Evolutionary conservation across 768 basidiomycete species (phyloP), one percentile per base, ranked within the genome.

Genomic region (Naganishia kalamii): DNA sequence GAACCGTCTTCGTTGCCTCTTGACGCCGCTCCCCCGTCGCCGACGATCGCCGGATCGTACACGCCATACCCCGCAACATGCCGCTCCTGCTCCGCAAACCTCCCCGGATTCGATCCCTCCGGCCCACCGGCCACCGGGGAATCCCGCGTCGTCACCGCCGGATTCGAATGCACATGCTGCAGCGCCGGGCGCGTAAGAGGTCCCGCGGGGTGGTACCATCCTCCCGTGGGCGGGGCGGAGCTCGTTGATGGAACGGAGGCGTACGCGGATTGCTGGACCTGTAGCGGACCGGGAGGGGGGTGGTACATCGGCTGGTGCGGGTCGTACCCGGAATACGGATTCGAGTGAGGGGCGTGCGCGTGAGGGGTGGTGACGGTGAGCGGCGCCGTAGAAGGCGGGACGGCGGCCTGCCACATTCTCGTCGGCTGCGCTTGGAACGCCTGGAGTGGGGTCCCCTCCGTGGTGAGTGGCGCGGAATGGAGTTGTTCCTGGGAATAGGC

Each of bases 381-480:
- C 5, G 54, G 54, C 23, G 54, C 54, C n/a, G 54, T 57, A 2
- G 27, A 33, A 15, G 54, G 54, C 19, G 54, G 54, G 17, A 40
- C 23, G 23, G 33, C 30, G 12, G 54, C 23, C 2, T 57, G 54
- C 7, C 23, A 37, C 21, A 57, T 37, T 3, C 54, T 33, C 2
- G 54, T 37, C n/a, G 51, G 12, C 12, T 27, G 54, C 1, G 1
- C 37, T 40, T 57, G 54, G 23, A 57, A 57, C 5, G 54, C 21
- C 17, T 57, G 54, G 21, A 40, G 37, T 12, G 54, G 23, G 35
- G 37, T 37, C 13, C 27, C 37, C 5, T 19, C 54, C 19, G 35
- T 32, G 4, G 33, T 35, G n/a, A n/a, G n/a, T 40, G 54, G 54
- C 23, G 54, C 54, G 8, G 54, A 57, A 57, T 57, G 54, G 21